phyloP scores from a whole-genome alignment of 495 filamentous ascomycete genomes.

The Copromyces sp. region DNA sequence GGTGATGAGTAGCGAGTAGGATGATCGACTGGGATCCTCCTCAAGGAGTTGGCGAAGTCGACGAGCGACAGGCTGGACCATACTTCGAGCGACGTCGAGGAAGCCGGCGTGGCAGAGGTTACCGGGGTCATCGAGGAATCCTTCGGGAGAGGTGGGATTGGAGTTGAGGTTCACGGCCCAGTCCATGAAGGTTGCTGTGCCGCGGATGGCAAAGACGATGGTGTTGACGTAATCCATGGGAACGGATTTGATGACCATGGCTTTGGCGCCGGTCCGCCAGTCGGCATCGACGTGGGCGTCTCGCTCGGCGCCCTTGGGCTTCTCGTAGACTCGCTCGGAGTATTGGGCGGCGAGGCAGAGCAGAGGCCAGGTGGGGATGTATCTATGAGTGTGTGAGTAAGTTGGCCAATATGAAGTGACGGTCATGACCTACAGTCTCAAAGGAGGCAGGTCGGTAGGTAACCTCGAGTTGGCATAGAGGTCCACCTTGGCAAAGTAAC shows the following conservation, averaged over 20 bases:
- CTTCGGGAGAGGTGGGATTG: constrained; percentile 48
- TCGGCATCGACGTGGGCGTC: constrained; percentile 58
- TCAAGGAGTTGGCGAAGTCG: constrained; percentile 56
- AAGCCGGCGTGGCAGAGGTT: constrained; percentile 76
- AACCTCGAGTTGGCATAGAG: constrained; percentile 69
- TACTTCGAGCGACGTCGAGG: constrained; percentile 60
- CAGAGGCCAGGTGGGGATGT: constrained; percentile 59
- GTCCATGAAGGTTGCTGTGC: constrained; percentile 68
- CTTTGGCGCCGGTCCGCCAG: constrained; percentile 63
- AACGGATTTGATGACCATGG: constrained; percentile 71
- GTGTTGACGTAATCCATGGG: constrained; percentile 66
- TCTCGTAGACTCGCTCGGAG: constrained; percentile 59
- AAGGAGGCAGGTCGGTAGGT: constrained; percentile 51
- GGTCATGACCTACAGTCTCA: constrained; percentile 47
- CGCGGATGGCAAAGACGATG: constrained; percentile 71
- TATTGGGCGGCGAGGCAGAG: constrained; percentile 66
- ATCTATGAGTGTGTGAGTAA: constrained; percentile 30
- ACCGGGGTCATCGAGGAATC: constrained; percentile 63
- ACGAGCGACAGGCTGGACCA: constrained; percentile 60
- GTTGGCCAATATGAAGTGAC: background rate
- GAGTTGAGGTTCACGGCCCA: constrained; percentile 72
- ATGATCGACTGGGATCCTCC: constrained; percentile 55
- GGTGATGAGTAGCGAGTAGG: constrained; percentile 66
- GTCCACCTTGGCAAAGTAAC: constrained; percentile 68
- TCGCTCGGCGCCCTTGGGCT: constrained; percentile 45